These are phyloP conservation scores for Pichia sp. DNA, from an alignment of 1,139 yeast genomes.

Conservation along the genomic window DNA sequence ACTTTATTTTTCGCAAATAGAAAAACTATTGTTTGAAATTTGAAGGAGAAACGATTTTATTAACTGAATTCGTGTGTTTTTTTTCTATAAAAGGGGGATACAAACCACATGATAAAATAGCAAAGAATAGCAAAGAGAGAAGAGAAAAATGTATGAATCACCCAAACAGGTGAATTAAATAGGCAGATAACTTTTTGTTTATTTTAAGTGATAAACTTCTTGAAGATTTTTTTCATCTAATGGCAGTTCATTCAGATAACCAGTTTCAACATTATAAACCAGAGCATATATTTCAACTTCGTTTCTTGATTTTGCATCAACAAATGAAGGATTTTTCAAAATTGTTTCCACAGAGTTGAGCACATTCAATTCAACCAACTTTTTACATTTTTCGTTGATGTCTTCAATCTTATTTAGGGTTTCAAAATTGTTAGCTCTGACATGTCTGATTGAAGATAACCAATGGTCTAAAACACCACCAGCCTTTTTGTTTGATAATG, in stretches of 20 bases:
- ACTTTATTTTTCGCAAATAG: too few relatives aligned
- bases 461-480: constrained; percentile 65
- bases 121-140: too few relatives aligned
- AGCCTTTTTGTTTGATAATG: constrained; percentile 58
- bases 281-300: constrained; percentile 84
- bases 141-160: too few relatives aligned
- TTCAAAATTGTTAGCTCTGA: constrained; percentile 30
- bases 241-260: constrained; percentile 41
- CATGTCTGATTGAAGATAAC: constrained; percentile 68
- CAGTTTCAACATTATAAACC: constrained; percentile 79
- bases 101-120: too few relatives aligned
- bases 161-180: too few relatives aligned
- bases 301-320: constrained; percentile 59
- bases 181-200: too few relatives aligned
- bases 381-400: constrained; percentile 52
- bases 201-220: too few relatives aligned
- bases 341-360: constrained; percentile 48
- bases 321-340: constrained; percentile 67
- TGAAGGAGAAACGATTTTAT: too few relatives aligned
- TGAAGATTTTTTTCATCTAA: too few relatives aligned
- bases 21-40: too few relatives aligned
- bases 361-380: constrained; percentile 75
- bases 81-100: too few relatives aligned
- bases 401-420: constrained; percentile 39
- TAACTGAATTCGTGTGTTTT: too few relatives aligned